These are phyloP conservation scores for Myxozyma geophila DNA, from an alignment of 805 yeast genomes.

Conservation along the genomic window DNA sequence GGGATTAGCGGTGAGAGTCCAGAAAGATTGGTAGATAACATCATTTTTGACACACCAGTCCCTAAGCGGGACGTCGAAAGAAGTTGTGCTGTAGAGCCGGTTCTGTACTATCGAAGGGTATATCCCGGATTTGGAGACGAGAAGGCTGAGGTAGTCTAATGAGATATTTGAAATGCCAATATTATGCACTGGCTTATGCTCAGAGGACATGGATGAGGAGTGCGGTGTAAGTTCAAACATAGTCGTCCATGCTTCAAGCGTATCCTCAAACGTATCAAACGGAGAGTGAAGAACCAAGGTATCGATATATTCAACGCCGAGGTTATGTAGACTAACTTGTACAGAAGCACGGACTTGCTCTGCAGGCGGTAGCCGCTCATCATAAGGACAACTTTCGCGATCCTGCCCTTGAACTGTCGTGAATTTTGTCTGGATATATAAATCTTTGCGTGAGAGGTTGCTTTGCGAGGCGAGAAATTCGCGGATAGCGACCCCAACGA, in stretches of 20 bases:
- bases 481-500: slow-evolving; percentile 10
- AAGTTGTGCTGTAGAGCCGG: slow-evolving; percentile 7
- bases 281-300: slow-evolving; percentile 20
- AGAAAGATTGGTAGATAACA: slow-evolving; percentile 20
- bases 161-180: slow-evolving; percentile 19
- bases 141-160: background rate
- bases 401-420: slow-evolving; percentile 14
- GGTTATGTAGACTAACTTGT: slow-evolving; percentile 4
- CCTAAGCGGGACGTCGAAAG: slow-evolving; percentile 10
- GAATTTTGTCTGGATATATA: slow-evolving; percentile 20
- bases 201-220: background rate
- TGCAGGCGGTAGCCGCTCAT: background rate
- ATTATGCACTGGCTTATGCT: background rate
- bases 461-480: background rate
- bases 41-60: slow-evolving; percentile 2
- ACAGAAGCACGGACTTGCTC: slow-evolving; percentile 14
- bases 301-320: slow-evolving; percentile 12
- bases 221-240: background rate
- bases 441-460: background rate
- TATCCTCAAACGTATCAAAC: slow-evolving; percentile 8
- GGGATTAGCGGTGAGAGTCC: slow-evolving; percentile 19
- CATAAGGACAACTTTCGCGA: slow-evolving; percentile 9
- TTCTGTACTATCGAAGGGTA: slow-evolving; percentile 16
- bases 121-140: slow-evolving; percentile 9
- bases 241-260: slow-evolving; percentile 16